A percentile compares a stretch with the other conserved stretches of the same genome.
Evolutionary conservation across 1,284 basidiomycete species (phyloP).

Genomic region (Athelia psychrophila): DNA sequence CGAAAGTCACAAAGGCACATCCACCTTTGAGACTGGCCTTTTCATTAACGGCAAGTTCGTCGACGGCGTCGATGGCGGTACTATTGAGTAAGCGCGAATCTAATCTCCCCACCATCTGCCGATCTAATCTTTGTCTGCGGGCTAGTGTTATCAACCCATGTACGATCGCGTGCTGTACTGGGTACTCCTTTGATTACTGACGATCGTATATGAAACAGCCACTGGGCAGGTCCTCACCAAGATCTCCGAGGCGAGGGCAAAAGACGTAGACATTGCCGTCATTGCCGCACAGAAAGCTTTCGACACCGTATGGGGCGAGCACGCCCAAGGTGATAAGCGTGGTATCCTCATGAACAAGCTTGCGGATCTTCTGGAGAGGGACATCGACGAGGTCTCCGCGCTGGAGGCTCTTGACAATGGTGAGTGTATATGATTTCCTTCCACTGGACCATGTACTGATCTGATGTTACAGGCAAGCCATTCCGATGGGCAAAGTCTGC

Average conservation of each 20-base stretch:
- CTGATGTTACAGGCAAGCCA: conserved; percentile 65
- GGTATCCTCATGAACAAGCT: conserved; percentile 69
- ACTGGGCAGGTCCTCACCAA: conserved; percentile 70
- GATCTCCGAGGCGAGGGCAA: conserved; percentile 64
- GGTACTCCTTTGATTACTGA: neutral
- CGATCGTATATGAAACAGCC: conserved; percentile 29
- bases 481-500: conserved; percentile 69
- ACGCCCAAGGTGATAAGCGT: conserved; percentile 59
- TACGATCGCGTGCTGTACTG: conserved; percentile 19
- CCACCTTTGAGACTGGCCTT: conserved; percentile 69
- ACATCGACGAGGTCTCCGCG: conserved; percentile 72
- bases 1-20: conserved; percentile 67
- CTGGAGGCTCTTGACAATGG: conserved; percentile 81
- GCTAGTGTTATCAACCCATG: conserved; percentile 74
- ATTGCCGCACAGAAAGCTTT: conserved; percentile 76
- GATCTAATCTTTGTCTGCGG: conserved; percentile 5
- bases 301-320: conserved; percentile 73
- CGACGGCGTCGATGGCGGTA: conserved; percentile 59
- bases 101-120: conserved; percentile 2
- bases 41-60: conserved; percentile 84
- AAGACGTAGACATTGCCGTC: conserved; percentile 79
- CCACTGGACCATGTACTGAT: neutral
- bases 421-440: conserved; percentile 10
- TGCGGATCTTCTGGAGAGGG: conserved; percentile 69
- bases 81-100: conserved; percentile 60